Conservation (phyloP, 139 green algal genomes). For the Zygnema cylindricum region DNA sequence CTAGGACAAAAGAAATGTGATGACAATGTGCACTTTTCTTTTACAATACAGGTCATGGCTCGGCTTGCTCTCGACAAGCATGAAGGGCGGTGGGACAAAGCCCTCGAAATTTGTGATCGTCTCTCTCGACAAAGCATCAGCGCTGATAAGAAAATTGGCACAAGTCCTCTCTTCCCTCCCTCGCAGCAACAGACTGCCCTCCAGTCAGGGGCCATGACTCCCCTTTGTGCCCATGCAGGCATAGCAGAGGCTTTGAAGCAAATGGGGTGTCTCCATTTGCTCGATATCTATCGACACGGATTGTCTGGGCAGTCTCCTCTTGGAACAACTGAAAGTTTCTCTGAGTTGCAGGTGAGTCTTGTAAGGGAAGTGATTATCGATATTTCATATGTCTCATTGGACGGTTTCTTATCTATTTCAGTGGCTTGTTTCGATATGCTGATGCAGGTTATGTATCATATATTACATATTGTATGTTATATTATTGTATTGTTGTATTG, state of each 20-base stretch:
- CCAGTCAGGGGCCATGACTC: neutral
- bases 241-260: constrained; percentile 64
- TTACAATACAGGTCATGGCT: constrained; percentile 53
- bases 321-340: constrained; percentile 13
- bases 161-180: neutral
- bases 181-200: neutral
- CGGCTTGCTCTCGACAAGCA: constrained; percentile 71
- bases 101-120: constrained; percentile 68
- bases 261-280: constrained; percentile 67
- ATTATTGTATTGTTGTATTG: too few relatives aligned
- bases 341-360: constrained; percentile 61
- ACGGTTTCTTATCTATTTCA: too few relatives aligned
- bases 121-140: neutral
- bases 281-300: constrained; percentile 58
- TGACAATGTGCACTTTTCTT: too few relatives aligned
- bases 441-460: too few relatives aligned
- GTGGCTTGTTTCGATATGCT: too few relatives aligned
- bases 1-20: constrained; percentile 1
- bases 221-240: constrained; percentile 22
- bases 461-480: too few relatives aligned
- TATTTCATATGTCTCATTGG: too few relatives aligned
- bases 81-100: constrained; percentile 73
- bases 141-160: neutral
- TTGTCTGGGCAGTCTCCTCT: constrained; percentile 1
- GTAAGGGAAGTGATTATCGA: too few relatives aligned